A percentile compares a stretch with the other conserved stretches of the same genome.
Evolutionary conservation across 2,329 filamentous ascomycete genomes (phyloP).

Genomic region (Curvularia lunata): DNA sequence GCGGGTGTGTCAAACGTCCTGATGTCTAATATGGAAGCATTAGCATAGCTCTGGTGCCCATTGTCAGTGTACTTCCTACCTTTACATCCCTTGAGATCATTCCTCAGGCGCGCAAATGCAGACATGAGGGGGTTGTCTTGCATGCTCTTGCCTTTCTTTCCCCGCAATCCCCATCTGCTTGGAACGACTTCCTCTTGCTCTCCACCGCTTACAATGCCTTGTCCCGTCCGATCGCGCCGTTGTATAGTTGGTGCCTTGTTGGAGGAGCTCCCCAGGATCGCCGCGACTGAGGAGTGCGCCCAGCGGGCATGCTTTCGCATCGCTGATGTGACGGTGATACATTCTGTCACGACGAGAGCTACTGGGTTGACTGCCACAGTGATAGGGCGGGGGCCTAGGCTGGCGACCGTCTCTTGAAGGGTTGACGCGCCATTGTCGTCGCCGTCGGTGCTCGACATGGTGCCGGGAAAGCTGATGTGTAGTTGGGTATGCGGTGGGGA

Average conservation of each 20-base stretch:
- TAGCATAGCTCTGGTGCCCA: slow-evolving; percentile 23
- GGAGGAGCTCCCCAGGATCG: slow-evolving; percentile 81
- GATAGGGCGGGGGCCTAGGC: slow-evolving; percentile 50
- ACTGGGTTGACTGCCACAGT: slow-evolving; percentile 89
- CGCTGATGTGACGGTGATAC: slow-evolving; percentile 95
- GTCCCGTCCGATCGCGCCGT: slow-evolving; percentile 44
- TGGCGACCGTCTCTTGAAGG: slow-evolving; percentile 32
- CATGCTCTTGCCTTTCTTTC: slow-evolving; percentile 95
- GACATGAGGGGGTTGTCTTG: slow-evolving; percentile 97
- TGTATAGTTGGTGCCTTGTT: slow-evolving; percentile 52
- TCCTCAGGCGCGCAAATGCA: slow-evolving; percentile 86
- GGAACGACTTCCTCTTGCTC: slow-evolving; percentile 66
- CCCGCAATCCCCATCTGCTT: slow-evolving; percentile 90
- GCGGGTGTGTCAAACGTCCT: slow-evolving; percentile 85
- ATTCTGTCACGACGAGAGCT: slow-evolving; percentile 95
- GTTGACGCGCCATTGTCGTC: slow-evolving; percentile 32
- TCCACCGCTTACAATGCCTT: slow-evolving; percentile 44
- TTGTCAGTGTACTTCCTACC: slow-evolving; percentile 56
- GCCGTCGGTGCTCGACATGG: slow-evolving; percentile 41
- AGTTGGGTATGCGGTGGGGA: slow-evolving; percentile 19
- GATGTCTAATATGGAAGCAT: slow-evolving; percentile 67
- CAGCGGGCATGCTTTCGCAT: slow-evolving; percentile 98
- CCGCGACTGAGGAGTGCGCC: slow-evolving; percentile 93
- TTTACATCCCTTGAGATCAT: slow-evolving; percentile 85
- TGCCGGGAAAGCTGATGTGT: slow-evolving; percentile 9